Conservation (phyloP, 345 rosid genomes). For the Dovyalis caffra region DNA sequence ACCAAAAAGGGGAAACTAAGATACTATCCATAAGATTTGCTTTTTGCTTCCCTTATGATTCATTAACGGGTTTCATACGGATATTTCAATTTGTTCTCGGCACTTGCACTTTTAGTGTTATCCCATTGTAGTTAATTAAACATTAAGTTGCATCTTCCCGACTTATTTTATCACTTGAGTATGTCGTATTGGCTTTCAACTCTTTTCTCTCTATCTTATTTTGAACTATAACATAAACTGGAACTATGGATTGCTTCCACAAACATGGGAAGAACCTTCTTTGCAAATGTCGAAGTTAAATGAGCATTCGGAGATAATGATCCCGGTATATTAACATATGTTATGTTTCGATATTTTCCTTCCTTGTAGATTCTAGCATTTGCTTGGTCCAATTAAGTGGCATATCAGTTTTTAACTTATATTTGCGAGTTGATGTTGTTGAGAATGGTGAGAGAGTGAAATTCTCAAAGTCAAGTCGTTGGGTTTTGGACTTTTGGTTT, state of each 20-base stretch:
- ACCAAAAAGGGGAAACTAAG: slow-evolving; percentile 72
- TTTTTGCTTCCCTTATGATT: neutral
- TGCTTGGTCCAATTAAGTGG: neutral
- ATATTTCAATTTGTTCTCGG: neutral
- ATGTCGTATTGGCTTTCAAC: neutral
- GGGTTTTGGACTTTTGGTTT: no score
- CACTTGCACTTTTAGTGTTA: neutral
- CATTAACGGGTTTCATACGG: neutral
- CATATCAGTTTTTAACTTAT: neutral
- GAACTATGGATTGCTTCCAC: slow-evolving; percentile 98
- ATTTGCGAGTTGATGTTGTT: slow-evolving; percentile 79
- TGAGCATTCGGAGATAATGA: slow-evolving; percentile 95
- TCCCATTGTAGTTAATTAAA: neutral
- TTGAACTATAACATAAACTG: slow-evolving; percentile 85
- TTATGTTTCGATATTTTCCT: slow-evolving; percentile 1
- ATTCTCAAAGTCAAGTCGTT: slow-evolving; percentile 78
- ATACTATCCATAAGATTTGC: slow-evolving; percentile 60
- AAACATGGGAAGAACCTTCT: slow-evolving; percentile 99
- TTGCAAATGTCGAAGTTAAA: slow-evolving; percentile 76
- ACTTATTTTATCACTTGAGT: neutral
- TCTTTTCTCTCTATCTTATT: neutral
- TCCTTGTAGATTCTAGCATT: neutral
- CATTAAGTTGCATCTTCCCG: neutral
- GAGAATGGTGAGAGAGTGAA: slow-evolving; percentile 85
- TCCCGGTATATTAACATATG: slow-evolving; percentile 68